Evolutionary conservation across 495 filamentous ascomycete genomes (phyloP).

Genomic region (Pseudomonodictys pantanalensis): DNA sequence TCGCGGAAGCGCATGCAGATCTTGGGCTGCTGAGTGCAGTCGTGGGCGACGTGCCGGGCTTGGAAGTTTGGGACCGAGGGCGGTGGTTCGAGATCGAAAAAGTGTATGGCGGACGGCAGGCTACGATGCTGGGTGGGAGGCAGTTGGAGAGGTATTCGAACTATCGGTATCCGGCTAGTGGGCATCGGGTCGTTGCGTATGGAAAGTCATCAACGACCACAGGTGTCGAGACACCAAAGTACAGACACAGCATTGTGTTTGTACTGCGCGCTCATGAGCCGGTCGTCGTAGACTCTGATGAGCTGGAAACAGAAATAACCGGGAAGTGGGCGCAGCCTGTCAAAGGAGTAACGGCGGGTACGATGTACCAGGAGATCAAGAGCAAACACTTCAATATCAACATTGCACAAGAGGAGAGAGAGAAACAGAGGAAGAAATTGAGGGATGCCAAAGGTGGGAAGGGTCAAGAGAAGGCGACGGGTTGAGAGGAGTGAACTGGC

Average conservation of each 20-base stretch:
- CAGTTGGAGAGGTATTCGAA: conserved; percentile 26
- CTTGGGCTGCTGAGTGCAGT: conserved; percentile 28
- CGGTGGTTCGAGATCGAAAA: conserved; percentile 17
- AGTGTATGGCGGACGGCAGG: conserved; percentile 3
- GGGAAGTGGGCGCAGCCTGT: conserved; percentile 24
- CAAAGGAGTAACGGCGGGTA: conserved; percentile 20
- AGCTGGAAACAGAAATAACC: conserved; percentile 21
- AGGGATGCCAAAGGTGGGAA: not conserved
- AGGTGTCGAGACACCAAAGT: conserved; percentile 1
- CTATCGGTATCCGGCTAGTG: conserved; percentile 20
- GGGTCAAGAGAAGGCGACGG: not conserved
- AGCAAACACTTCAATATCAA: conserved; percentile 34
- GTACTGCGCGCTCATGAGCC: conserved; percentile 26
- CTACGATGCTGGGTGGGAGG: conserved; percentile 21
- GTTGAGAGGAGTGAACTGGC: too few relatives aligned
- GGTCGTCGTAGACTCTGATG: conserved; percentile 13
- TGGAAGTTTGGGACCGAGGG: conserved; percentile 31
- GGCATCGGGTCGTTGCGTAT: conserved; percentile 28
- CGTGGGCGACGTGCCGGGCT: conserved; percentile 24
- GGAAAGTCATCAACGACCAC: not conserved
- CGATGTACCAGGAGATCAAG: conserved; percentile 24
- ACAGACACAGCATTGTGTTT: conserved; percentile 33
- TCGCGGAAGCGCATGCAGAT: conserved; percentile 31
- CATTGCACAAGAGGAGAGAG: conserved; percentile 22
- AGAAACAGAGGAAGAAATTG: conserved; percentile 27